Evolutionary conservation across 23 red algal genomes (phyloP), one percentile per base, ranked within the genome.

Genomic region (Cyanidium caldarium): DNA sequence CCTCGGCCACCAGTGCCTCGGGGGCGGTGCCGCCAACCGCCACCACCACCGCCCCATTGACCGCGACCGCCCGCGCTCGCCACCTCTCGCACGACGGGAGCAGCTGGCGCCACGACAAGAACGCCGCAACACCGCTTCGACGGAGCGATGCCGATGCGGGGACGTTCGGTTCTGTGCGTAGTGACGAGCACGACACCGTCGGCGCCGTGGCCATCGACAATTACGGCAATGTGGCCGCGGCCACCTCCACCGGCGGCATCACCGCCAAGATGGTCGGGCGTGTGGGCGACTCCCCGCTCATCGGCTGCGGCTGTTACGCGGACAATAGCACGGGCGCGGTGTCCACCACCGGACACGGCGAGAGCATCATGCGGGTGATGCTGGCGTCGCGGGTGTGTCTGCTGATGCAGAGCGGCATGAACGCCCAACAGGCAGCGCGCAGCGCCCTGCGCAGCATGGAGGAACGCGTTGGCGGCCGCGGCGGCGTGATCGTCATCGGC

Each of bases 181-280:
- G n/a, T n/a, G n/a, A n/a, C n/a, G n/a, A n/a, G n/a, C 79, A 88
- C 41, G 92, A 89, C 38, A 98, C 92, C 0, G 92, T 98, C 26
- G 92, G 92, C 5, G 84, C 84, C 12, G 92, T 98, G 5, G 92
- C 77, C 2, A 61, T 85, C 36, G 81, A 88, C 51, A 72, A 67
- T 13, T 35, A 69, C 13, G 84, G 79, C 44, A 72, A 76, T 65
- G 38, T 98, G 2, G 92, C 92, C 16, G 66, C 71, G 2, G 92
- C 80, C 2, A 98, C 92, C 0, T 79, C 72, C 12, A 98, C 92
- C 1, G 92, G 92, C 0, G 92, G 92, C 10, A 98, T 89, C 37
- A 98, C 92, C 7, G 37, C 61, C 42, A 98, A 98, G 65, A 72
- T 57, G 67, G 77, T 82, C 34, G 92, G 92, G 13, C 66, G 92